phyloP scores from a whole-genome alignment of 1,284 basidiomycete species.

The Omphalotus olearius region DNA sequence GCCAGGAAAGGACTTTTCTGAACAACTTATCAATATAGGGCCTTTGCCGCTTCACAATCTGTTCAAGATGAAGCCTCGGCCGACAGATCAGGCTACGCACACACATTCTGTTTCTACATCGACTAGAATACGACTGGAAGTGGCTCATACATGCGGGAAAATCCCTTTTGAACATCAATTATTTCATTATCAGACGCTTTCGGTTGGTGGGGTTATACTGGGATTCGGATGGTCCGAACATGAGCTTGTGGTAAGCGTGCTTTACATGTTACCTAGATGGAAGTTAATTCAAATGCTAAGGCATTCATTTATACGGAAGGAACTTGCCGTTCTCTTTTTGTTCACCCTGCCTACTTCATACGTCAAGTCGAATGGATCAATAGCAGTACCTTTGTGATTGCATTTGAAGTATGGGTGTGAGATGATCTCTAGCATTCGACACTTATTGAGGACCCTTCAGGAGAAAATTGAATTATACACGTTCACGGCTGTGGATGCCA shows the following conservation, averaged over 20 bases:
- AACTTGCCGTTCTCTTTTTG: slow-evolving; percentile 27
- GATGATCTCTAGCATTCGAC: neutral
- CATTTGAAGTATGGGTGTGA: slow-evolving; percentile 32
- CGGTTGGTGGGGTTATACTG: slow-evolving; percentile 24
- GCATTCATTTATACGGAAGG: slow-evolving; percentile 33
- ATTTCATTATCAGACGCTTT: slow-evolving; percentile 29
- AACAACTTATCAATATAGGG: slow-evolving; percentile 11
- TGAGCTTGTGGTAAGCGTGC: slow-evolving; percentile 36
- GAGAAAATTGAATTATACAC: slow-evolving; percentile 38
- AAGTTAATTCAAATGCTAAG: slow-evolving; percentile 22
- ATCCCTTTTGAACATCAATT: slow-evolving; percentile 27
- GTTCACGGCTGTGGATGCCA: slow-evolving; percentile 32
- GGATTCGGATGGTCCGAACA: slow-evolving; percentile 42
- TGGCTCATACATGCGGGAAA: slow-evolving; percentile 25
- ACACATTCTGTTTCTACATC: slow-evolving; percentile 15
- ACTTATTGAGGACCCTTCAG: slow-evolving; percentile 23
- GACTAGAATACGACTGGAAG: slow-evolving; percentile 23
- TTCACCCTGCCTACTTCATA: slow-evolving; percentile 23
- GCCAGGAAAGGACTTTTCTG: slow-evolving; percentile 18
- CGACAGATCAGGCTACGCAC: slow-evolving; percentile 33
- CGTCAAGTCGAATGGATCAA: slow-evolving; percentile 35
- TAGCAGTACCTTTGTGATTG: slow-evolving; percentile 33
- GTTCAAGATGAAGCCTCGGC: slow-evolving; percentile 49
- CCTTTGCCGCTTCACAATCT: slow-evolving; percentile 41
- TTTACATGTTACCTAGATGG: neutral